Evolutionary conservation across 2,329 filamentous ascomycete genomes (phyloP), one percentile per base, ranked within the genome.

Genomic region (Dothideomycetes sp.): DNA sequence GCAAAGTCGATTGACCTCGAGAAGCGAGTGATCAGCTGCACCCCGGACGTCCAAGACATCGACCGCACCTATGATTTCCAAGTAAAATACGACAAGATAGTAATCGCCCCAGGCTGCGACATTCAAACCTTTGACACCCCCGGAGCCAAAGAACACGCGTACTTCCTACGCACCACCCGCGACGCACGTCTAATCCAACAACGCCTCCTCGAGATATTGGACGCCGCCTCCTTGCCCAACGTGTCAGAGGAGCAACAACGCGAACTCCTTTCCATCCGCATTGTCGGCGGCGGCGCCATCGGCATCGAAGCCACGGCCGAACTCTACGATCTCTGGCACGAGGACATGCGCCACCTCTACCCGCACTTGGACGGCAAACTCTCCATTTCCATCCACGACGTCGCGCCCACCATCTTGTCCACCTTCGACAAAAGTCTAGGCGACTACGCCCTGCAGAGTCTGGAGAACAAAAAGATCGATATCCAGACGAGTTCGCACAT

Each of bases 231-330:
- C 1, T 45, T 58, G 3, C 60, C 60, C 0, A 45, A 45, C n/a
- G 35, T 55, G 2, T 47, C 44, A 1, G 50, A 53, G 1, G 45
- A 49, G 11, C 46, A 53, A 34, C 58, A 56, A 38, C 49, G 48
- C 16, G 58, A 56, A 11, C 54, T 58, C 5, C 54, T 62, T 11
- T 58, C 56, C 37, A 57, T 65, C 34, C 51, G 56, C 22, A 56
- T 66, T 32, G 59, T 66, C 2, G 63, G 63, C 18, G 63, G 63
- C 18, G 63, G 63, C 11, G 55, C 63, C 0, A 63, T 60, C 8
- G 64, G 63, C 9, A 59, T 66, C 33, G 63, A 65, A 44, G 52
- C 63, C 2, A 60, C 64, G 0, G 64, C 64, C 4, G 65, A 68
- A 44, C 48, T 68, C 2, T 61, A 56, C 44, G 65, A 68, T 41